Conservation (phyloP, 2,329 filamentous ascomycete genomes). For the Colletotrichum truncatum region DNA sequence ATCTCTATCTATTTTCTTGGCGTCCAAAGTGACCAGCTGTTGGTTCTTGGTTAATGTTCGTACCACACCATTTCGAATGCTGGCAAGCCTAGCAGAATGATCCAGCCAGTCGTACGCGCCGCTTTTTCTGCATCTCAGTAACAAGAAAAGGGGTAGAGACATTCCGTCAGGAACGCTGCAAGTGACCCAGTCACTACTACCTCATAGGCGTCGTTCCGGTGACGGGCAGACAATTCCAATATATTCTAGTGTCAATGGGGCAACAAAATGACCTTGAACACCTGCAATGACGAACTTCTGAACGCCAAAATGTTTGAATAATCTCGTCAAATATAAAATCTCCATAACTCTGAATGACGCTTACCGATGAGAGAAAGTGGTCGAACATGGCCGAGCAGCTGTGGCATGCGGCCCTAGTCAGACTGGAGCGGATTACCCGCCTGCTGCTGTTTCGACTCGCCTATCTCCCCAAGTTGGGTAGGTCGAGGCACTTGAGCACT, state of each 20-base stretch:
- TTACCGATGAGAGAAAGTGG: background rate
- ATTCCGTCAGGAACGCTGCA: conserved; percentile 21
- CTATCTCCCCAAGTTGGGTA: background rate
- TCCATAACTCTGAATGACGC: background rate
- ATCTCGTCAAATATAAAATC: background rate
- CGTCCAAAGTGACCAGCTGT: background rate
- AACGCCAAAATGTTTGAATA: conserved; percentile 22
- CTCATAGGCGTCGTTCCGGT: conserved; percentile 5
- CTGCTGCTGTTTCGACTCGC: background rate
- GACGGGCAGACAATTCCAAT: conserved; percentile 20
- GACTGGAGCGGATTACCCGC: background rate
- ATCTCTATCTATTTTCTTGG: background rate
- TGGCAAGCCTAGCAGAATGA: background rate
- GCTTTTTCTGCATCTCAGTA: background rate
- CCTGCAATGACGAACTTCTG: background rate
- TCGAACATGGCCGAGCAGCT: background rate
- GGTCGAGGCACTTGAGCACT: background rate
- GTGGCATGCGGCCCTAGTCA: conserved; percentile 12
- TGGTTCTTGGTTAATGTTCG: background rate
- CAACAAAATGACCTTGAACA: conserved; percentile 23
- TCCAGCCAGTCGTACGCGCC: conserved; percentile 5
- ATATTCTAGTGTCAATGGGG: conserved; percentile 18
- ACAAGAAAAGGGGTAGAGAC: background rate
- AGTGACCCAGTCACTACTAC: background rate
- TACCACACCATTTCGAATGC: conserved; percentile 5